Evolutionary conservation across 768 basidiomycete genomes (phyloP).

Genomic region (Russula dissimulans): DNA sequence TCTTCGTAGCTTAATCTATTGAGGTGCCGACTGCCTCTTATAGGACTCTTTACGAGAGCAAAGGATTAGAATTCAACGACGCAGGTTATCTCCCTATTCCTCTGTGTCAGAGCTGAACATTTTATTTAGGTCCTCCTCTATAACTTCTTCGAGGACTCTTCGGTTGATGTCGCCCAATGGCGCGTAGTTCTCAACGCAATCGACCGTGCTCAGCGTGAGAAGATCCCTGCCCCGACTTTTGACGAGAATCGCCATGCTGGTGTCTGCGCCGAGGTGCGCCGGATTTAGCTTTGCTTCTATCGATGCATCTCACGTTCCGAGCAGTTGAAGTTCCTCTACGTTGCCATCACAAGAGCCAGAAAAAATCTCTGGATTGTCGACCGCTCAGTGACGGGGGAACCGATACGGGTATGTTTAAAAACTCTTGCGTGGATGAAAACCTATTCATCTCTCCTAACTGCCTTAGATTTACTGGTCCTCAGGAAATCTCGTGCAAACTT

Average conservation of each 20-base stretch:
- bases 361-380: constrained; percentile 64
- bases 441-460: background rate
- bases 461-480: constrained; percentile 44
- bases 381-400: constrained; percentile 44
- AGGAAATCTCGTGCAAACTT: constrained; percentile 38
- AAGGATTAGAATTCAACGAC: constrained; percentile 59
- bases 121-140: constrained; percentile 47
- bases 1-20: background rate
- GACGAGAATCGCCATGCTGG: constrained; percentile 39
- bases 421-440: background rate
- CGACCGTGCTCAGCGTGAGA: constrained; percentile 17
- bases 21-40: background rate
- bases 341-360: constrained; percentile 56
- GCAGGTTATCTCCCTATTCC: constrained; percentile 24
- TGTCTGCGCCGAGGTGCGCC: constrained; percentile 16
- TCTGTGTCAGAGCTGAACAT: background rate
- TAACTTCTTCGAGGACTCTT: constrained; percentile 60
- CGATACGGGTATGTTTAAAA: constrained; percentile 42
- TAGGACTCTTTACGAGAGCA: constrained; percentile 49
- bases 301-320: background rate
- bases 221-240: constrained; percentile 35
- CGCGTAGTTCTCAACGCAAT: constrained; percentile 40
- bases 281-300: background rate
- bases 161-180: constrained; percentile 43
- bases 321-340: constrained; percentile 55